Percentiles rank a stretch among this genome's conserved stretches.
Evolutionary conservation across 805 yeast species (phyloP).

Genomic region (Kluyveromyces starmeri): DNA sequence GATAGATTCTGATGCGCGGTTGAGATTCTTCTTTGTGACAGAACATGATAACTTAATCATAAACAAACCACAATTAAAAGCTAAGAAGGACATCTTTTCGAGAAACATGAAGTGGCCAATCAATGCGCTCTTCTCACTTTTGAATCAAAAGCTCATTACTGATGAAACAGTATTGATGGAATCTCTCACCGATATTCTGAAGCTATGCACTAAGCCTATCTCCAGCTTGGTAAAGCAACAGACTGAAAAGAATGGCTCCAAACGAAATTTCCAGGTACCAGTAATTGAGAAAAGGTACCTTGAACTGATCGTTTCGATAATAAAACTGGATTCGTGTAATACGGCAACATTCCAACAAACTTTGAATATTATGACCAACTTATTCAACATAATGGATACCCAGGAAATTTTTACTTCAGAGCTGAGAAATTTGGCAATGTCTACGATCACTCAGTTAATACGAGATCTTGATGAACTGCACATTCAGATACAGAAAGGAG

Average conservation of each 20-base stretch:
- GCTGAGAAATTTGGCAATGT: conserved; percentile 54
- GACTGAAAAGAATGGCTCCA: conserved; percentile 21
- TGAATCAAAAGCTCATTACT: conserved; percentile 55
- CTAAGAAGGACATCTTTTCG: conserved; percentile 26
- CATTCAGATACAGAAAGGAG: conserved; percentile 33
- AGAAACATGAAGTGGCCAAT: conserved; percentile 55
- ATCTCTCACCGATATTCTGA: conserved; percentile 61
- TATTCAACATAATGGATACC: conserved; percentile 54
- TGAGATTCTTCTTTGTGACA: conserved; percentile 65
- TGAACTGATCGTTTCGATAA: conserved; percentile 52
- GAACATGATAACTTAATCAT: conserved; percentile 54
- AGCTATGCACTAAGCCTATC: conserved; percentile 68
- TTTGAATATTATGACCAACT: conserved; percentile 68
- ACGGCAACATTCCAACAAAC: conserved; percentile 79
- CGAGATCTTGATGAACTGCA: conserved; percentile 45
- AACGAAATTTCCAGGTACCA: conserved; percentile 41
- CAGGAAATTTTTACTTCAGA: conserved; percentile 58
- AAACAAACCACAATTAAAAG: conserved; percentile 29
- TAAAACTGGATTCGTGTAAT: conserved; percentile 77
- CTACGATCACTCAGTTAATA: conserved; percentile 46
- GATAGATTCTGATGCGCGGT: conserved; percentile 55
- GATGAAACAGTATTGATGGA: conserved; percentile 75
- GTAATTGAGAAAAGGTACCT: conserved; percentile 54
- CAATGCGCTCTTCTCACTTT: conserved; percentile 52
- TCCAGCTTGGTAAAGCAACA: conserved; percentile 41